A percentile compares a stretch with the other conserved stretches of the same genome.
Evolutionary conservation across 2,329 filamentous ascomycete species (phyloP).

Genomic region (Tolypocladium nubicola): DNA sequence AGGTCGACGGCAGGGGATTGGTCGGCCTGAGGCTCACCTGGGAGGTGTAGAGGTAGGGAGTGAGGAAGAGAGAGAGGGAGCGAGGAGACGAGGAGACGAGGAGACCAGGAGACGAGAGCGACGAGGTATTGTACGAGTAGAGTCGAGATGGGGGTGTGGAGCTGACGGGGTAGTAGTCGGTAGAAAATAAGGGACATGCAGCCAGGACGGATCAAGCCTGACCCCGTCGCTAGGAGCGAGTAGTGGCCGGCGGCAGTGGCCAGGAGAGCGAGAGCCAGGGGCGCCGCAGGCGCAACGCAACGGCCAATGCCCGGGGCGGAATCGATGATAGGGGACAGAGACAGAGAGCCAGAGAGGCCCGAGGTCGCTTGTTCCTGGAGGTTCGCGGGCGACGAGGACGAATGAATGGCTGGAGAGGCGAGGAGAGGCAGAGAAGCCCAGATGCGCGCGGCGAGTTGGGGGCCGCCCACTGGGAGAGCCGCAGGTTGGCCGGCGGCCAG

Average conservation of each 20-base stretch:
- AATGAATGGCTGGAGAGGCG: background rate
- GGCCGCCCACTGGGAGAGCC: background rate
- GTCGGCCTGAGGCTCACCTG: conserved; percentile 4
- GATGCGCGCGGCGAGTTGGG: background rate
- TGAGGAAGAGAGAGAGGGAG: conserved; percentile 18
- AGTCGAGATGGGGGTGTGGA: conserved; percentile 12
- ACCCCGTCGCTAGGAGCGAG: background rate
- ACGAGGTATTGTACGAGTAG: conserved; percentile 7
- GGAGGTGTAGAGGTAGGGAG: conserved; percentile 15
- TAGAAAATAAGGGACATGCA: conserved; percentile 7
- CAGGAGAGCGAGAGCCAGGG: background rate
- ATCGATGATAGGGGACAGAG: background rate
- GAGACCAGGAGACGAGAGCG: conserved; percentile 19
- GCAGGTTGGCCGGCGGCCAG: background rate
- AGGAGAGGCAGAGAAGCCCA: background rate
- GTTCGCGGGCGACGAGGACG: background rate
- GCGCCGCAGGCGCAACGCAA: background rate
- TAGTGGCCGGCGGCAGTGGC: background rate
- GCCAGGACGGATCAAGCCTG: background rate
- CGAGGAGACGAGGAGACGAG: conserved; percentile 14
- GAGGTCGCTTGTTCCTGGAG: background rate
- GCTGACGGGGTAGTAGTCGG: conserved; percentile 1
- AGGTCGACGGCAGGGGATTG: conserved; percentile 9
- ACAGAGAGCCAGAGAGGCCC: background rate
- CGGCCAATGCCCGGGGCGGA: background rate